Evolutionary conservation across 2,329 filamentous ascomycete genomes (phyloP).

Genomic region (Acephala macrosclerotiorum): DNA sequence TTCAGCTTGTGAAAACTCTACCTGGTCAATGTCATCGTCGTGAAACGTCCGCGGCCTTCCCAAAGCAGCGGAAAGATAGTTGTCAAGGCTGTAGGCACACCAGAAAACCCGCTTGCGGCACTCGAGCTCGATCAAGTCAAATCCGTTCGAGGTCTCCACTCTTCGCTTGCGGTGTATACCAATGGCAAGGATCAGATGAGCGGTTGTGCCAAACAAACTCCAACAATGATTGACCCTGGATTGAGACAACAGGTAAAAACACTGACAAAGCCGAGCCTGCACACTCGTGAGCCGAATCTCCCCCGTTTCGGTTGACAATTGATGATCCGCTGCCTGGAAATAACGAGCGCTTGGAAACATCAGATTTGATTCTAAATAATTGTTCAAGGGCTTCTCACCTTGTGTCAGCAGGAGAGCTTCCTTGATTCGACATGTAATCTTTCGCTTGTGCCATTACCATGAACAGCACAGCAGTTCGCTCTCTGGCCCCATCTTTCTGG

Average conservation of each 20-base stretch:
- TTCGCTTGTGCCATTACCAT: conserved; percentile 59
- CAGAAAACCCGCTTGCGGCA: conserved; percentile 66
- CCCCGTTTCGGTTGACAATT: conserved; percentile 44
- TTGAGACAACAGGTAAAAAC: conserved; percentile 45
- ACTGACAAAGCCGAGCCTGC: conserved; percentile 50
- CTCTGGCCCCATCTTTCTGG: conserved; percentile 49
- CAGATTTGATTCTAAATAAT: background rate
- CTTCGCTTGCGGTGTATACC: conserved; percentile 41
- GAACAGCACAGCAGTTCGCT: conserved; percentile 51
- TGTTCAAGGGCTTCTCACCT: conserved; percentile 19
- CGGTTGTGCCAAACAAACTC: conserved; percentile 45
- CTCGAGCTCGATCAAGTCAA: conserved; percentile 52
- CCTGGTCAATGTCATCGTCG: conserved; percentile 70
- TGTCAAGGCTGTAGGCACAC: conserved; percentile 70
- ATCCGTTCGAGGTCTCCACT: conserved; percentile 31
- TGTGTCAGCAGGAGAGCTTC: conserved; percentile 20
- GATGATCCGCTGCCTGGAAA: conserved; percentile 42
- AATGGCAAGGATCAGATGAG: conserved; percentile 45
- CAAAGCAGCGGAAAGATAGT: conserved; percentile 68
- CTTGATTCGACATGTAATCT: conserved; percentile 43
- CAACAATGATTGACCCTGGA: conserved; percentile 47
- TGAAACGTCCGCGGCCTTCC: conserved; percentile 68
- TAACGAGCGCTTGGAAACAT: conserved; percentile 34
- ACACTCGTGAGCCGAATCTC: conserved; percentile 46
- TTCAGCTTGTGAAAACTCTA: background rate